A percentile compares a stretch with the other conserved stretches of the same genome.
These are phyloP conservation scores for Cocos nucifera DNA, from an alignment of 176 grass and related monocot genomes.

Conservation along the genomic window DNA sequence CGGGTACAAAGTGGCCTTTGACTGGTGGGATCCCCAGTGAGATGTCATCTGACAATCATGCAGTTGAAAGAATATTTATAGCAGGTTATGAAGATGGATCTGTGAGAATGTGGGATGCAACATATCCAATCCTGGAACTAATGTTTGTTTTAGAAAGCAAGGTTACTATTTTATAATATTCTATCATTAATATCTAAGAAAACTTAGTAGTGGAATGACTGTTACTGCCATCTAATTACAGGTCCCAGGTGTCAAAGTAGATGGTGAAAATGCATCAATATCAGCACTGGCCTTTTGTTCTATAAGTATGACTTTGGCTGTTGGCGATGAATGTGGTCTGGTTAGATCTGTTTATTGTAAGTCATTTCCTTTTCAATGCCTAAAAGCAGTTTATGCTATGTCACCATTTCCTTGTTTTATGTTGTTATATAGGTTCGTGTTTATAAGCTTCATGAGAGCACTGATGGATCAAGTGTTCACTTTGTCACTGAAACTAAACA, in stretches of 20 bases:
- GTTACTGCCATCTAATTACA: slow-evolving; percentile 20
- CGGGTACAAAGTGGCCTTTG: slow-evolving; percentile 80
- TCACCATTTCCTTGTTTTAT: slow-evolving; percentile 16
- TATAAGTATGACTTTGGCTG: slow-evolving; percentile 59
- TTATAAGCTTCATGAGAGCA: slow-evolving; percentile 69
- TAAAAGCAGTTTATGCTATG: background rate
- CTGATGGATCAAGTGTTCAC: slow-evolving; percentile 58
- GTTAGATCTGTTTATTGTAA: slow-evolving; percentile 40
- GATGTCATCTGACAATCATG: slow-evolving; percentile 56
- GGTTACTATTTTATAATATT: slow-evolving; percentile 21
- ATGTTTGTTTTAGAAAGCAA: slow-evolving; percentile 85
- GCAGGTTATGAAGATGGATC: slow-evolving; percentile 95
- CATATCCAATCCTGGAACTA: slow-evolving; percentile 59
- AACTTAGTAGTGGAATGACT: too few relatives aligned
- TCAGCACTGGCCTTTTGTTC: slow-evolving; percentile 70
- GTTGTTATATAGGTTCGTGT: slow-evolving; percentile 52
- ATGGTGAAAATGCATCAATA: slow-evolving; percentile 47
- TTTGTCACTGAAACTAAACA: slow-evolving; percentile 59
- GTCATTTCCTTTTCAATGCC: background rate
- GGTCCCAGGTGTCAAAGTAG: slow-evolving; percentile 54
- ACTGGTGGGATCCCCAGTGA: slow-evolving; percentile 94
- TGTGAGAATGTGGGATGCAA: slow-evolving; percentile 94
- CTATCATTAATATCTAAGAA: too few relatives aligned
- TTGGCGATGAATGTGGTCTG: slow-evolving; percentile 84
- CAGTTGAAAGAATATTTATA: slow-evolving; percentile 67